Evolutionary conservation across 2,329 filamentous ascomycete species (phyloP), one percentile per base, ranked within the genome.

Genomic region (Alternaria triticina): DNA sequence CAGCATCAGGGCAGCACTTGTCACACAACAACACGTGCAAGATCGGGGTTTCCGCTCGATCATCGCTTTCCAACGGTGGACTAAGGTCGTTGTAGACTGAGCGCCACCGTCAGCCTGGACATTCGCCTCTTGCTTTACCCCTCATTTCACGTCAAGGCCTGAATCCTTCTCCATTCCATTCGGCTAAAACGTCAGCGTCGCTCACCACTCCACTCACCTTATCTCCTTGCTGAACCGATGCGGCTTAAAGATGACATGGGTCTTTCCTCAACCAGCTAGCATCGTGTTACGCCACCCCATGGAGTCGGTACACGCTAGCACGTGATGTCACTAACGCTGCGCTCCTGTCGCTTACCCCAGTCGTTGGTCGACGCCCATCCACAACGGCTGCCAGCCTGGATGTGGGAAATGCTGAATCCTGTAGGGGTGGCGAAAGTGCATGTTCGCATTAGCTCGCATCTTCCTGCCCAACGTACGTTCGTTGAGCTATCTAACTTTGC

Each of bases 291-390:
- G 25, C 22, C 43, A 43, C 45, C 12, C 50, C 46, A 45, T 56
- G 51, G 50, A 43, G 36, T 27, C 52, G 61, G 57, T 60, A 54
- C 40, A 36, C 57, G 33, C 46, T 59, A 52, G 27, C 45, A 63
- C 57, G 51, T 50, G 51, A 50, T 51, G 46, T 22, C 27, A 45
- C 57, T 51, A 60, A 56, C 27, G 36, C 51, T 44, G 25, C 36
- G 40, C 56, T 51, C 30, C 22, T 44, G 27, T 59, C 57, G 61
- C 56, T 60, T 51, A 58, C 20, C 45, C 52, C 20, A 36, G 36
- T 45, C 45, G 17, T 15, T 40, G 30, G 49, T 30, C 9, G 23
- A 52, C 28, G 33, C 40, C 10, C 20, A 36, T 23, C 17, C 36
- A 45, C 57, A 52, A 27, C 22, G 46, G 56, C 56, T 25, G 28